A percentile compares a stretch with the other conserved stretches of the same genome.
These are phyloP conservation scores for Pueraria montana DNA, from an alignment of 306 rosid species.

Conservation along the genomic window DNA sequence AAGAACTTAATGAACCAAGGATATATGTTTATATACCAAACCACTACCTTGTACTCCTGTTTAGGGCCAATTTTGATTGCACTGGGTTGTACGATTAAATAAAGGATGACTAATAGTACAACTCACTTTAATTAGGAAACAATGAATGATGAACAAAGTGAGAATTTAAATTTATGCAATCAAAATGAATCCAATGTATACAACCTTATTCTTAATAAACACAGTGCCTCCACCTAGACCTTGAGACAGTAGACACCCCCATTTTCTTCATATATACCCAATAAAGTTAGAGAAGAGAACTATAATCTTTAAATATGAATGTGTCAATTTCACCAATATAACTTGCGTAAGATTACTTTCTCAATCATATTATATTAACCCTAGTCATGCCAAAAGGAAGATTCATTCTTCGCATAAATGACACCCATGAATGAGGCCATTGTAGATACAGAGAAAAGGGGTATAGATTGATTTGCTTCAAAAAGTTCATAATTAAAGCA, in stretches of 20 bases:
- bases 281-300: background rate
- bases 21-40: background rate
- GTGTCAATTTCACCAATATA: conserved; percentile 2
- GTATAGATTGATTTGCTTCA: background rate
- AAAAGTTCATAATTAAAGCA: background rate
- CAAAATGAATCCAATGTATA: background rate
- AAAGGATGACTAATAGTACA: background rate
- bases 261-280: background rate
- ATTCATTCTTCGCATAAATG: background rate
- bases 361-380: background rate
- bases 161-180: background rate
- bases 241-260: background rate
- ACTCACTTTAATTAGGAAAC: conserved; percentile 8
- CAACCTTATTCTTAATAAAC: background rate
- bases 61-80: background rate
- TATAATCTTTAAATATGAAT: background rate
- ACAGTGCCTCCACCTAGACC: background rate
- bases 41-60: background rate
- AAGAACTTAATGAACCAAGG: background rate
- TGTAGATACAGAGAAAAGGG: background rate
- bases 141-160: background rate
- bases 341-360: background rate
- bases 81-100: background rate
- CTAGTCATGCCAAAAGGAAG: background rate
- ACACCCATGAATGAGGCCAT: background rate